Evolutionary conservation across 2,329 filamentous ascomycete species (phyloP).

Genomic region (Rachicladosporium sp.): DNA sequence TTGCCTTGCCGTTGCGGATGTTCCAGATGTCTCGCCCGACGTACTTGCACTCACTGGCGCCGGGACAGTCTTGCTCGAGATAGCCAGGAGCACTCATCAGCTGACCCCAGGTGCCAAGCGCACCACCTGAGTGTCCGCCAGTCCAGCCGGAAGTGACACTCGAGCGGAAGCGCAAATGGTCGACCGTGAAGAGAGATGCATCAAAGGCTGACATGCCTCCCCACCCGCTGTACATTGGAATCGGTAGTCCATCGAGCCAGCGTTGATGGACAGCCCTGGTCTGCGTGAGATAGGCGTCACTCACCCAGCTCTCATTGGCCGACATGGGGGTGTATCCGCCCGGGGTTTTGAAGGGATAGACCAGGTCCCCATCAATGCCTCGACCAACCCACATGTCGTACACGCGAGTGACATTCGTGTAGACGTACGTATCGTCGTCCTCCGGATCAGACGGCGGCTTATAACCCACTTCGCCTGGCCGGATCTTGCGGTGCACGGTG

Average conservation of each 20-base stretch:
- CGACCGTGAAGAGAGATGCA: conserved; percentile 1
- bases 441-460: not conserved
- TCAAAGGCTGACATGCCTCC: conserved; percentile 4
- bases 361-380: conserved; percentile 3
- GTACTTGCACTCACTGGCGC: conserved; percentile 5
- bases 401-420: not conserved
- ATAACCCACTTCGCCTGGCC: conserved; percentile 1
- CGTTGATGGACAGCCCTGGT: conserved; percentile 1
- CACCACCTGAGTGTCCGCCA: conserved; percentile 1
- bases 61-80: conserved; percentile 3
- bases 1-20: conserved; percentile 1
- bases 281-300: conserved; percentile 2
- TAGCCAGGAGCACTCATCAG: conserved; percentile 3
- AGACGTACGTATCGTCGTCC: not conserved
- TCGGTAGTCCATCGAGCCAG: conserved; percentile 1
- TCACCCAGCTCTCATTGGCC: conserved; percentile 2
- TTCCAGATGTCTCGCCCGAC: conserved; percentile 6
- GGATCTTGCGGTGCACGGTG: not conserved
- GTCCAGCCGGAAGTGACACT: conserved; percentile 3
- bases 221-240: conserved; percentile 5
- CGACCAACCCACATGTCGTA: conserved; percentile 5
- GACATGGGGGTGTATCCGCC: not conserved
- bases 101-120: conserved; percentile 2
- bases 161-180: conserved; percentile 5
- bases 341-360: not conserved